Base-by-base conservation (phyloP, 2,329 filamentous ascomycete species). In the Talaromyces sp. region DNA sequence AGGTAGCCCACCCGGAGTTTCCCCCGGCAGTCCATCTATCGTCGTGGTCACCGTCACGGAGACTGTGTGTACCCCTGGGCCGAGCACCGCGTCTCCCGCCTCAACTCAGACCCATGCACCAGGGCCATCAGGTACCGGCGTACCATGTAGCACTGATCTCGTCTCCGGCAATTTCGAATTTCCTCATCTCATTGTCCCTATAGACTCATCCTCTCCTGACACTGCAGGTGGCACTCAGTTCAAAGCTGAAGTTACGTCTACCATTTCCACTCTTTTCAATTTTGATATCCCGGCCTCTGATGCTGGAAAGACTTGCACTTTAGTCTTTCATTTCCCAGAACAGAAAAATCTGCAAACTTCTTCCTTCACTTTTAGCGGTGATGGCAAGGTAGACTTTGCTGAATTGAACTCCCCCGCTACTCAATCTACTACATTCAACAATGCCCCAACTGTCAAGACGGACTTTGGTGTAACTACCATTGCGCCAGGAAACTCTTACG, bases 271-370 rank as follows among this genome's bases (percentile, higher is more conserved):
- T 17, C 84, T 90, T 71, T 90, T 89, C 83, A 89, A 90, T 79
- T 91, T 91, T 76, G 87, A 89, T 71, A 85, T 91, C 45, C 85
- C 85, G 1, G 67, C 75, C 5, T 75, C 77, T 3, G 82, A 86
- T 69, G 70, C 79, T 10, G 86, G 85, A 68, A 85, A 86, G 77
- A 85, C 85, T 70, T 91, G 89, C 79, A 84, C 82, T 63, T 79
- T 90, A 8, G 79, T 87, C 63, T 91, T 91, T 83, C 79, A 89
- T 54, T 85, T 90, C 77, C 89, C 89, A 3, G 69, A 80, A 62
- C 75, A 86, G 68, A 70, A 79, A n/a, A 76, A 87, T 43, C 83
- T 89, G 19, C 76, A 86, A 75, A 88, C 86, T 1, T 87, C 87
- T 0, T 80, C 81, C 11, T 89, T 81, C 76, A 83, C 78, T 22